Percentiles rank a stretch among this genome's conserved stretches.
phyloP scores from a whole-genome alignment of 129 eudicot species.

The Flaveria trinervia region DNA sequence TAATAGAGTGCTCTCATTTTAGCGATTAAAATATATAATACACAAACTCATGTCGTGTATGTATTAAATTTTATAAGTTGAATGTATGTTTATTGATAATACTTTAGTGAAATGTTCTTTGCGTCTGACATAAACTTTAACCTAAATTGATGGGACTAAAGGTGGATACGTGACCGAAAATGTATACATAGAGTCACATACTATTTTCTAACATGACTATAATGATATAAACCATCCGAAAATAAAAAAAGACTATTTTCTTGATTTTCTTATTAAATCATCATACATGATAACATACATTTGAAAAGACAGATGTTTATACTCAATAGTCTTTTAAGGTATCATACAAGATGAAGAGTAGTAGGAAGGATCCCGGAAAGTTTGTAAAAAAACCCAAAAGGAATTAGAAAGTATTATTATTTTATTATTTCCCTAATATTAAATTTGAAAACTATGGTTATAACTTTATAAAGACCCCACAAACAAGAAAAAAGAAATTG shows the following conservation, averaged over 20 bases:
- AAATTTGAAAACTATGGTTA: neutral
- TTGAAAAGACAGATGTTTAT: neutral
- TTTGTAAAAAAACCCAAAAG: neutral
- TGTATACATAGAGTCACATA: too few relatives aligned
- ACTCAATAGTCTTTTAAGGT: too few relatives aligned
- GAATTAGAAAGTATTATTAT: neutral
- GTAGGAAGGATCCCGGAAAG: neutral
- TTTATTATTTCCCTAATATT: neutral
- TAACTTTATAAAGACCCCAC: slow-evolving; percentile 13
- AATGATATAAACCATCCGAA: too few relatives aligned
- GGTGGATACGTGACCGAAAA: too few relatives aligned
- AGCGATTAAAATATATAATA: too few relatives aligned
- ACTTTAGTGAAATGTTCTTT: neutral
- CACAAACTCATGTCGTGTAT: too few relatives aligned
- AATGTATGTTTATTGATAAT: neutral
- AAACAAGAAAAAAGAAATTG: slow-evolving; percentile 1
- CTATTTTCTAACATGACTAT: too few relatives aligned
- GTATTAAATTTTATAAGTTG: neutral
- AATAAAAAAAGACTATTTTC: neutral
- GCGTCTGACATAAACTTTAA: too few relatives aligned
- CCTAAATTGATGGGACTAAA: too few relatives aligned
- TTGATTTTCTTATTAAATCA: neutral
- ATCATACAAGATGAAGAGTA: neutral
- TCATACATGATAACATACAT: neutral
- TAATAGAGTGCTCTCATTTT: neutral